phyloP scores from a whole-genome alignment of 768 basidiomycete genomes.

The Termitomyces sp. region DNA sequence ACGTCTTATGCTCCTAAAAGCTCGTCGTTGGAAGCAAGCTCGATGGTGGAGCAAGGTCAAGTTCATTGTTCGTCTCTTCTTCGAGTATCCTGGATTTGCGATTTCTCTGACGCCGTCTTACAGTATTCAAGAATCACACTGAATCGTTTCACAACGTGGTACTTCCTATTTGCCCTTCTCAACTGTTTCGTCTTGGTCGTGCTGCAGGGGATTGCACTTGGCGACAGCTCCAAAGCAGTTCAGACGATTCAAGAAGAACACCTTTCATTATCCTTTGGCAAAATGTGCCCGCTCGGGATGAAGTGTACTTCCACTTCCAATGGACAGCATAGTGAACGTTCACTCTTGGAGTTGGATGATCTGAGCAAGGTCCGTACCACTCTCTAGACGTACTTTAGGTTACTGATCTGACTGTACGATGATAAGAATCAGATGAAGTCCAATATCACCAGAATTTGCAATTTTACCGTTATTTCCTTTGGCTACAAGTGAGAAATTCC shows the following conservation, averaged over 20 bases:
- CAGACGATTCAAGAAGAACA: slow-evolving; percentile 17
- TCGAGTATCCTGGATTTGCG: neutral
- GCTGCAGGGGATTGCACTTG: slow-evolving; percentile 33
- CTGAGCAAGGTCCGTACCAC: neutral
- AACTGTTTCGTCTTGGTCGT: slow-evolving; percentile 34
- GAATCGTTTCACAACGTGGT: slow-evolving; percentile 42
- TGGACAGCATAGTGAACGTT: neutral
- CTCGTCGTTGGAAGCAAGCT: slow-evolving; percentile 12
- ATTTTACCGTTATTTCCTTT: slow-evolving; percentile 7
- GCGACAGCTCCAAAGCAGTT: slow-evolving; percentile 29
- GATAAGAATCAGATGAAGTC: too few relatives aligned
- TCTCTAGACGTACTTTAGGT: neutral
- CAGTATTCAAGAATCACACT: slow-evolving; percentile 45
- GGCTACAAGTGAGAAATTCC: slow-evolving; percentile 32
- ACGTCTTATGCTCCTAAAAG: slow-evolving; percentile 3
- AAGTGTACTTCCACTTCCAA: neutral
- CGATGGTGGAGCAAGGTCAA: slow-evolving; percentile 20
- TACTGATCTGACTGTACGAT: neutral
- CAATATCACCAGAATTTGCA: neutral
- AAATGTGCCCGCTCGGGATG: neutral
- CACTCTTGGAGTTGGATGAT: neutral
- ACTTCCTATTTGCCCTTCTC: slow-evolving; percentile 40
- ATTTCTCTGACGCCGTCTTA: neutral
- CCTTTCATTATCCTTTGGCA: neutral
- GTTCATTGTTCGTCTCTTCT: slow-evolving; percentile 18